These are phyloP conservation scores for Flaveria robusta DNA, from an alignment of 129 eudicot genomes.

Conservation along the genomic window DNA sequence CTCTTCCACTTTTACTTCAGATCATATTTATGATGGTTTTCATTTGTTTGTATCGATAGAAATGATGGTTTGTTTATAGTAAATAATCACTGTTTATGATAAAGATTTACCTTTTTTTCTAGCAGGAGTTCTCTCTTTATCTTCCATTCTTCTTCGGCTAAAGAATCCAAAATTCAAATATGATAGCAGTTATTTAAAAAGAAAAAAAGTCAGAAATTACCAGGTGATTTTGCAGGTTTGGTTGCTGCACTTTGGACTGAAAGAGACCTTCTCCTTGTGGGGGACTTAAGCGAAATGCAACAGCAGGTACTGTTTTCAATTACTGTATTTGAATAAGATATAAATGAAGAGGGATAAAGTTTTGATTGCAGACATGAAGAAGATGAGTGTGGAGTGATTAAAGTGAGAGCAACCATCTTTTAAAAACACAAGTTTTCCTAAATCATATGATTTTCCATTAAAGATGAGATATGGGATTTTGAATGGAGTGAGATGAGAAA, in stretches of 20 bases:
- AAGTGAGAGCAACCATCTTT: conserved; percentile 63
- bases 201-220: conserved; percentile 36
- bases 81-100: neutral
- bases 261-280: conserved; percentile 31
- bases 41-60: neutral
- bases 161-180: conserved; percentile 2
- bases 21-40: neutral
- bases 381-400: conserved; percentile 57
- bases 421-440: neutral
- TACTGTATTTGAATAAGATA: conserved; percentile 26
- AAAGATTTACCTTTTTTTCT: conserved; percentile 66
- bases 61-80: too few species aligned
- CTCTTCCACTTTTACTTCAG: neutral
- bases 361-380: conserved; percentile 41
- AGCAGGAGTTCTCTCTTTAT: conserved; percentile 65
- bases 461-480: conserved; percentile 15
- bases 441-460: neutral
- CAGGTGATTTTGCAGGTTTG: conserved; percentile 92
- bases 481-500: conserved; percentile 12
- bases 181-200: neutral
- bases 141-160: conserved; percentile 98
- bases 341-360: conserved; percentile 36
- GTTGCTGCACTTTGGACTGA: conserved; percentile 72
- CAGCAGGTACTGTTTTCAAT: conserved; percentile 39
- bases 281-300: conserved; percentile 35